Evolutionary conservation across 2,329 filamentous ascomycete species (phyloP).

Genomic region (Aspergillus pseudoterreus): DNA sequence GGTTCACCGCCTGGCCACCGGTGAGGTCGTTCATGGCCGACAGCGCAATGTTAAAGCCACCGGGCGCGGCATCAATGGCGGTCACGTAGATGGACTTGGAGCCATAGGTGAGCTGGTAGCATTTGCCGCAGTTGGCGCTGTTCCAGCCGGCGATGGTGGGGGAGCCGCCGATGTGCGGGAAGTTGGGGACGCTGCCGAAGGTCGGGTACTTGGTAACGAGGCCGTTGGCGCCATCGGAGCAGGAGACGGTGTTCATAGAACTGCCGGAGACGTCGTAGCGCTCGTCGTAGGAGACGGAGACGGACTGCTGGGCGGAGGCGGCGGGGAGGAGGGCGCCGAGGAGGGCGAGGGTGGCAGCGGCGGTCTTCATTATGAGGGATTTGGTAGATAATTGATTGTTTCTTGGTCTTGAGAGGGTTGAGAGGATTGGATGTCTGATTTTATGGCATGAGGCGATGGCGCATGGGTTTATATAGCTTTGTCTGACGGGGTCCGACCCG

Average conservation of each 20-base stretch:
- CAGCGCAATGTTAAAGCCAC: constrained; percentile 50
- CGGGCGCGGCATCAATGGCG: constrained; percentile 45
- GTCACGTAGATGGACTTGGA: constrained; percentile 45
- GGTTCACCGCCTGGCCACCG: constrained; percentile 38
- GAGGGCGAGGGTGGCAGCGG: constrained; percentile 17
- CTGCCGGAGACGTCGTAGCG: constrained; percentile 63
- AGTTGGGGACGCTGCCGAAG: constrained; percentile 43
- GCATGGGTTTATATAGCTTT: not conserved
- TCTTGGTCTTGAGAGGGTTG: not conserved
- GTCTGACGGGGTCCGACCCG: too few species aligned
- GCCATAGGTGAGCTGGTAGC: constrained; percentile 50
- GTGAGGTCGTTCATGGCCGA: constrained; percentile 50
- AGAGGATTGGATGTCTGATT: not conserved
- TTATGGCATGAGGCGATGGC: not conserved
- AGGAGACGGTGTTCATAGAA: constrained; percentile 51
- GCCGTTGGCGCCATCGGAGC: constrained; percentile 36
- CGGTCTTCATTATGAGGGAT: constrained; percentile 24
- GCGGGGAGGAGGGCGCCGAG: constrained; percentile 20
- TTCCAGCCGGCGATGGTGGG: constrained; percentile 48
- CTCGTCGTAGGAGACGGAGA: constrained; percentile 65
- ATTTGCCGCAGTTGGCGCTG: constrained; percentile 49
- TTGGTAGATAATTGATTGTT: not conserved
- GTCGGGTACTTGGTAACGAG: constrained; percentile 32
- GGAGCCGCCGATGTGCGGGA: constrained; percentile 50
- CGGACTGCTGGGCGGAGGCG: not conserved